Base-by-base conservation (phyloP, 2,329 filamentous ascomycete species). In the Anthostomella pinea region DNA sequence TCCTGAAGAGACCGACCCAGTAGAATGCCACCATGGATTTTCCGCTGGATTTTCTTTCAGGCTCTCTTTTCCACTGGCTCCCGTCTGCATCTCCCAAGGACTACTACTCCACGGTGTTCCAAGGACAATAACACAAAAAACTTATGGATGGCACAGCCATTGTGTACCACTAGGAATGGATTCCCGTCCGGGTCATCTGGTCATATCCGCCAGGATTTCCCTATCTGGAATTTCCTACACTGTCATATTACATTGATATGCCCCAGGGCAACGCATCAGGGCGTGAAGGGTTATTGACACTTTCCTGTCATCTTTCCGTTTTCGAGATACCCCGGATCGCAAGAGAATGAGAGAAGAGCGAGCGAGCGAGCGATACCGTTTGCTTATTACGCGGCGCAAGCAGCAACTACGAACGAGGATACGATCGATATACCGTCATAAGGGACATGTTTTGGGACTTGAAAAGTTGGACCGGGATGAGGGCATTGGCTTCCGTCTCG, bases 1-100 rank as follows among this genome's bases (percentile, higher is more conserved):
- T 97, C 52, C 72, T 97, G 43, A 68, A 67, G 51, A 70, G 73
- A 55, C 80, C 80, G 25, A 73, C 71, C 51, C 64, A 69, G 56
- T 82, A 75, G 57, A n/a, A 57, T 37, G 21, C 24, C 24, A 17
- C 29, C 29, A 13, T 31, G 35, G 30, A 38, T 6, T 20, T 33
- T 20, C 34, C 29, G 14, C 24, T 41, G 38, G 39, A 30, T n/a
- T 44, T 25, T 35, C 21, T 14, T 35, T 30, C 13, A 18, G 28
- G 8, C 21, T 11, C 33, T 23, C 10, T 13, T 37, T 25, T 30
- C 29, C 30, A 29, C n/a, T 15, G 30, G 36, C 20, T 32, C 11
- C 15, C 25, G 15, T 29, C 33, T 33, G 38, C 36, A 39, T 35
- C 20, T 38, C 43, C 38, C 17, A 27, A 21, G 27, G 19, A 33